Evolutionary conservation across 2,329 filamentous ascomycete genomes (phyloP).

Genomic region (Trichoderma asperellum): DNA sequence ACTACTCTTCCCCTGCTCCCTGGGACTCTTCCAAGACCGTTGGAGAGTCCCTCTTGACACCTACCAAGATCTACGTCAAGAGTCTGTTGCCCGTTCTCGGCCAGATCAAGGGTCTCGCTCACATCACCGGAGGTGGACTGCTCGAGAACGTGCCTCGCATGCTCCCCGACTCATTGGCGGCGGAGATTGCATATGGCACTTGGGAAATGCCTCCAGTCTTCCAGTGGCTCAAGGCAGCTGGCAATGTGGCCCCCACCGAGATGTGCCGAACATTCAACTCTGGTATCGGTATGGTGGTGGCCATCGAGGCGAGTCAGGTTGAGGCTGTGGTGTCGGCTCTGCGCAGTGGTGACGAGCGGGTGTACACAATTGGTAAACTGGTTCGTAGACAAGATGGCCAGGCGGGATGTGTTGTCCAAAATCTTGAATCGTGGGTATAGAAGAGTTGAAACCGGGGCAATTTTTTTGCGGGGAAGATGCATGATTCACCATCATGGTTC

Average conservation of each 20-base stretch:
- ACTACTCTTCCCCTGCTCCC: constrained; percentile 73
- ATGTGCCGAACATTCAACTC: constrained; percentile 95
- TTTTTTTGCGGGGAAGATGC: not conserved
- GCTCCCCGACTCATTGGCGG: constrained; percentile 77
- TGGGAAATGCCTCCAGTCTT: constrained; percentile 83
- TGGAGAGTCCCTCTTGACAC: constrained; percentile 80
- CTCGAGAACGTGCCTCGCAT: constrained; percentile 94
- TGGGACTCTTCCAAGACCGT: constrained; percentile 70
- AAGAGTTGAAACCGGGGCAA: not conserved
- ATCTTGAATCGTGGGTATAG: constrained; percentile 42
- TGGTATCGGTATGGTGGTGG: constrained; percentile 90
- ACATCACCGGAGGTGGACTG: constrained; percentile 95
- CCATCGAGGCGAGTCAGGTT: constrained; percentile 69
- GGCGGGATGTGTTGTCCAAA: constrained; percentile 42
- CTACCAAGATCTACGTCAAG: constrained; percentile 93
- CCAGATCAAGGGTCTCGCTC: constrained; percentile 87
- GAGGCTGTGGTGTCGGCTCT: constrained; percentile 64
- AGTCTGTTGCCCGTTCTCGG: constrained; percentile 69
- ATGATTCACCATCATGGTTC: not conserved
- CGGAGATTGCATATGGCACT: constrained; percentile 74
- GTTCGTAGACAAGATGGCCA: constrained; percentile 54
- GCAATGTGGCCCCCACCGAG: constrained; percentile 74
- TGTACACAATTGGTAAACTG: constrained; percentile 75
- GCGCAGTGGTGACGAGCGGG: constrained; percentile 66
- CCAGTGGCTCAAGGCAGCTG: constrained; percentile 76